These are phyloP conservation scores for Colletotrichum paranaense DNA, from an alignment of 2,329 filamentous ascomycete genomes.

Conservation along the genomic window DNA sequence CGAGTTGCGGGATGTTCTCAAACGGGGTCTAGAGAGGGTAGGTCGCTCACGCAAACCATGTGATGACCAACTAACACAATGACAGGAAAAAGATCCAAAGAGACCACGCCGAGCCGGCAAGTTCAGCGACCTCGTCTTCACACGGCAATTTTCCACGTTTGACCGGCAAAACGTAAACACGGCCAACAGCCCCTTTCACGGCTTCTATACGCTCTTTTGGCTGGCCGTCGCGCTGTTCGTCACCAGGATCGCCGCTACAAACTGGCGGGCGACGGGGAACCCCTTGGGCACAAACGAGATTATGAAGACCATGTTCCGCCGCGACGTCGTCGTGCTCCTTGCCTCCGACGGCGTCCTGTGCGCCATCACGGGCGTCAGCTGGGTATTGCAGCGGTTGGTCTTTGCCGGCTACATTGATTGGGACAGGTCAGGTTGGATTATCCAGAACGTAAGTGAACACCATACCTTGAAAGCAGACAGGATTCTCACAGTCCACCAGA, in stretches of 20 bases:
- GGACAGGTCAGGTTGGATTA: slow-evolving; percentile 76
- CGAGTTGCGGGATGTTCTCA: slow-evolving; percentile 29
- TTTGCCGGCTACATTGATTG: slow-evolving; percentile 71
- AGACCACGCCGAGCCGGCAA: slow-evolving; percentile 36
- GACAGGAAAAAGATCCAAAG: slow-evolving; percentile 31
- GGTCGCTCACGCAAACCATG: not conserved
- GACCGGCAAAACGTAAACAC: slow-evolving; percentile 76
- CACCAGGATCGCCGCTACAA: slow-evolving; percentile 73
- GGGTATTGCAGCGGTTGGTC: slow-evolving; percentile 72
- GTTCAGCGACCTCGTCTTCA: slow-evolving; percentile 72
- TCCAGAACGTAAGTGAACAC: slow-evolving; percentile 69
- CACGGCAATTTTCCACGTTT: slow-evolving; percentile 78
- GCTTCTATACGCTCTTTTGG: slow-evolving; percentile 86
- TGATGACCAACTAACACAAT: not conserved
- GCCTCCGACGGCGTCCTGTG: slow-evolving; percentile 79
- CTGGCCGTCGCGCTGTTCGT: slow-evolving; percentile 75
- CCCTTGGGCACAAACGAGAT: slow-evolving; percentile 79
- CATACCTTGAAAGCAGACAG: not conserved
- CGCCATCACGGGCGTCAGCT: slow-evolving; percentile 71
- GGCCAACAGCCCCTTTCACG: slow-evolving; percentile 77
- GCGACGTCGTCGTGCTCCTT: slow-evolving; percentile 64
- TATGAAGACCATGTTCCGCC: slow-evolving; percentile 72
- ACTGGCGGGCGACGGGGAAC: slow-evolving; percentile 76
- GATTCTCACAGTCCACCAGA: slow-evolving; percentile 44
- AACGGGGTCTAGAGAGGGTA: slow-evolving; percentile 31